Evolutionary conservation across 805 yeast genomes (phyloP).

Genomic region (Tetrapisispora fleetii): DNA sequence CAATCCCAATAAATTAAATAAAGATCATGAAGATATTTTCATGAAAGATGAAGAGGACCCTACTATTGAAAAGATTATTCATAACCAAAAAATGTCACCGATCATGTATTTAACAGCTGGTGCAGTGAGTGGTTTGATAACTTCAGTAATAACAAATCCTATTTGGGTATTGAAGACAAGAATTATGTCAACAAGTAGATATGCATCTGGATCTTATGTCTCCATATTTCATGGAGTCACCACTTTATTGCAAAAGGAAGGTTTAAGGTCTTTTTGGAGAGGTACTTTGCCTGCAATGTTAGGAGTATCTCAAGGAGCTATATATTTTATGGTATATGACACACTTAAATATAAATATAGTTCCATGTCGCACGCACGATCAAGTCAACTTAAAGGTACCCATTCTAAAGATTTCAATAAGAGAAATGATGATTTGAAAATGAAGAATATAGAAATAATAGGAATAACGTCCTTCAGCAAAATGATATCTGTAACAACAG

Average conservation of each 20-base stretch:
- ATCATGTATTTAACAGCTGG: constrained; percentile 45
- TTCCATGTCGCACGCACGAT: not conserved
- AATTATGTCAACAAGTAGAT: constrained; percentile 44
- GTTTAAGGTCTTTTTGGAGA: constrained; percentile 53
- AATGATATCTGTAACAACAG: constrained; percentile 49
- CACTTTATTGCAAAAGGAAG: constrained; percentile 44
- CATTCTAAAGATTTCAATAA: constrained; percentile 5
- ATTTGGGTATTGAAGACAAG: constrained; percentile 93
- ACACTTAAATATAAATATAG: constrained; percentile 43
- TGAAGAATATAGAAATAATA: constrained; percentile 49
- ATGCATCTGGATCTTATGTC: constrained; percentile 31
- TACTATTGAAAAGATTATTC: constrained; percentile 3
- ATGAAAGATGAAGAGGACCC: not conserved
- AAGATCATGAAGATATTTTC: not conserved
- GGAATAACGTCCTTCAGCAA: constrained; percentile 61
- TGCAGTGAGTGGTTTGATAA: constrained; percentile 61
- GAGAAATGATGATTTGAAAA: constrained; percentile 9
- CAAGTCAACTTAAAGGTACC: not conserved
- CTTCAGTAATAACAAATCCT: constrained; percentile 78
- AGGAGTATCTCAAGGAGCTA: constrained; percentile 81
- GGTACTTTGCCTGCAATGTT: constrained; percentile 68
- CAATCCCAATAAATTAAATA: constrained; percentile 7
- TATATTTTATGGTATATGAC: constrained; percentile 83
- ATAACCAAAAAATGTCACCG: constrained; percentile 32
- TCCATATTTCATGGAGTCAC: constrained; percentile 48